Percentiles rank a stretch among this genome's conserved stretches.
These are phyloP conservation scores for Fragaria ananassa DNA, from an alignment of 306 rosid genomes.

Conservation along the genomic window DNA sequence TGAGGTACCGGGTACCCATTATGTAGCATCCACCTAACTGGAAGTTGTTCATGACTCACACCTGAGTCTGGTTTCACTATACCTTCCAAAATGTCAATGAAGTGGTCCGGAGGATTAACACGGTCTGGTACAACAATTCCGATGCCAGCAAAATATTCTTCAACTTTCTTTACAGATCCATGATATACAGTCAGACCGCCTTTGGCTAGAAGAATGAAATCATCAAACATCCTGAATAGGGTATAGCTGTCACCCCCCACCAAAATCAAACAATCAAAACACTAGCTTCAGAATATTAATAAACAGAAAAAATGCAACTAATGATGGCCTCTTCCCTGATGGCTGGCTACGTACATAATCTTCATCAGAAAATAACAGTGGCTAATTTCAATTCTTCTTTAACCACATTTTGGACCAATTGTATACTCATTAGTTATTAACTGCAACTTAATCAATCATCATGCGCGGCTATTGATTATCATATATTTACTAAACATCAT, in stretches of 20 bases:
- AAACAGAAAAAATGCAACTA: background rate
- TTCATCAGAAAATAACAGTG: background rate
- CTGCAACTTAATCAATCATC: background rate
- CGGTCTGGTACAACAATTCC: constrained; percentile 75
- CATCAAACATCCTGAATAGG: constrained; percentile 80
- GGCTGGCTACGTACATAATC: background rate
- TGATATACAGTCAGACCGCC: constrained; percentile 81
- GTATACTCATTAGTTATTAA: background rate
- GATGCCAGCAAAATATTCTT: constrained; percentile 70
- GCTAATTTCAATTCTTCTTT: background rate
- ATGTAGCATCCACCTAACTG: constrained; percentile 84
- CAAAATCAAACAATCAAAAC: constrained; percentile 9
- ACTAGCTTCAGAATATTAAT: background rate
- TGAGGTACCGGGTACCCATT: constrained; percentile 70
- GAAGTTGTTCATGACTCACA: constrained; percentile 61
- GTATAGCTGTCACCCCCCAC: constrained; percentile 48
- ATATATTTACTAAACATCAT: background rate
- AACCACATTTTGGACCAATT: background rate
- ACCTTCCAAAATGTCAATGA: constrained; percentile 76
- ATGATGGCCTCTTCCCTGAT: background rate
- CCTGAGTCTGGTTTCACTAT: constrained; percentile 52
- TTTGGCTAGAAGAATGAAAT: constrained; percentile 72
- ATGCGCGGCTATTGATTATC: background rate
- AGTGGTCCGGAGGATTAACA: constrained; percentile 81
- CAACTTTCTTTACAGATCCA: constrained; percentile 76